Percentiles rank a stretch among this genome's conserved stretches.
phyloP scores from a whole-genome alignment of 129 eudicot genomes.

The Pittosporum tobira region DNA sequence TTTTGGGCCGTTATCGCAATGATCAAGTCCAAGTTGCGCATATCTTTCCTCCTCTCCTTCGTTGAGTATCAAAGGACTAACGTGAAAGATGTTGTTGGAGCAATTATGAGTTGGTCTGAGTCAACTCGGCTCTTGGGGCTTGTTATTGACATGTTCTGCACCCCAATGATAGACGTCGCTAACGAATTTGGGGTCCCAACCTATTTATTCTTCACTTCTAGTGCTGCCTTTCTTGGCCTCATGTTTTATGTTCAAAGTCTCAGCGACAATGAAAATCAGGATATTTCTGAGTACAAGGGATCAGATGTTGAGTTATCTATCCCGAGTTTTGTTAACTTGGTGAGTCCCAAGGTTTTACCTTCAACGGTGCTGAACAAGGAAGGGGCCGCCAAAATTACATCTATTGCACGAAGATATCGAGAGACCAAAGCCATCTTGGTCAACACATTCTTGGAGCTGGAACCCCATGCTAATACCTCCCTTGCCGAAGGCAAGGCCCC shows the following conservation, averaged over 20 bases:
- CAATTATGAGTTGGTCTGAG: too few species aligned
- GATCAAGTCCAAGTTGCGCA: not conserved
- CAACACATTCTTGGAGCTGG: too few species aligned
- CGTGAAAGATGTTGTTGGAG: too few species aligned
- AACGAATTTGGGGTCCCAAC: conserved; percentile 19
- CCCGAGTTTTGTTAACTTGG: conserved; percentile 7
- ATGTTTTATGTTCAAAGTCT: not conserved
- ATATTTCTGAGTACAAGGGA: conserved; percentile 12
- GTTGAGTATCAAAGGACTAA: too few species aligned
- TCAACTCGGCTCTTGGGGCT: conserved; percentile 7
- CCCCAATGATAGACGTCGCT: conserved; percentile 24
- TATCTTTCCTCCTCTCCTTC: not conserved
- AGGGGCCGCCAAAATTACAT: too few species aligned
- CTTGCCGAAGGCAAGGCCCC: too few species aligned
- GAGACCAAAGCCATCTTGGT: too few species aligned
- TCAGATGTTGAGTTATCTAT: conserved; percentile 16
- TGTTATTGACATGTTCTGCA: conserved; percentile 39
- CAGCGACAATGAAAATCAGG: conserved; percentile 7
- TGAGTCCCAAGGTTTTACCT: too few species aligned
- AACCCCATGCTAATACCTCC: too few species aligned
- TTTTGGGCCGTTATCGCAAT: not conserved
- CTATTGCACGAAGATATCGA: too few species aligned
- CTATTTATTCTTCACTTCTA: conserved; percentile 27
- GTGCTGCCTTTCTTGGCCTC: conserved; percentile 16
- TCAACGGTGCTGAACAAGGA: too few species aligned